Percentiles rank a stretch among this genome's conserved stretches.
phyloP scores from a whole-genome alignment of 306 rosid genomes.

The Gleditsia sinensis region DNA sequence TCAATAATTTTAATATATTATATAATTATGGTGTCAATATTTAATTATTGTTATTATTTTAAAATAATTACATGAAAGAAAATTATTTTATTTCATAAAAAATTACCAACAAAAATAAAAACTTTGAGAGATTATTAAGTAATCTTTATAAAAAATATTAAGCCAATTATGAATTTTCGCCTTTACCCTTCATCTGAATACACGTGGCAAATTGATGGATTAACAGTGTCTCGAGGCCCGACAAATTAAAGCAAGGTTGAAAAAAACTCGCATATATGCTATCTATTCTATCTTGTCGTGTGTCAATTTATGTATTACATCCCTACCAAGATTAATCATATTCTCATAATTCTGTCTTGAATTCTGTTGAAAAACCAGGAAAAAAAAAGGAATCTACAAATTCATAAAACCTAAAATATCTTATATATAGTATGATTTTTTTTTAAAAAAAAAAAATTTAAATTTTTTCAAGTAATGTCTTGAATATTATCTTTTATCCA shows the following conservation, averaged over 20 bases:
- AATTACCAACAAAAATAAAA: neutral
- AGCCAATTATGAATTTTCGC: too few relatives aligned
- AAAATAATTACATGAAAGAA: neutral
- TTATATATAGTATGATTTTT: too few relatives aligned
- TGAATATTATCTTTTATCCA: too few relatives aligned
- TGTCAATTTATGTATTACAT: too few relatives aligned
- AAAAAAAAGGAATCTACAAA: neutral
- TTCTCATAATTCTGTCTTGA: neutral
- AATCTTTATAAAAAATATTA: too few relatives aligned
- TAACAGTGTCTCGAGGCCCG: neutral
- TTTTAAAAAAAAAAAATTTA: too few relatives aligned
- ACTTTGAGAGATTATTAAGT: too few relatives aligned
- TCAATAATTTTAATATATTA: too few relatives aligned
- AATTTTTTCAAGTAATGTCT: too few relatives aligned
- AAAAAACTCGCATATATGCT: neutral
- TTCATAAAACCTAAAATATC: too few relatives aligned
- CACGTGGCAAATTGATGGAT: neutral
- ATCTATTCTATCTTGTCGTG: neutral
- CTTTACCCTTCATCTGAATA: neutral
- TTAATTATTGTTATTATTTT: neutral
- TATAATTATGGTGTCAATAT: too few relatives aligned
- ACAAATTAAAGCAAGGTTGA: neutral
- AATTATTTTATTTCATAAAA: neutral
- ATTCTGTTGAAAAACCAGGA: neutral
- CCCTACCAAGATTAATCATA: neutral